Conservation (phyloP, 2,329 filamentous ascomycete species). For the Aspergillus hiratsukae region DNA sequence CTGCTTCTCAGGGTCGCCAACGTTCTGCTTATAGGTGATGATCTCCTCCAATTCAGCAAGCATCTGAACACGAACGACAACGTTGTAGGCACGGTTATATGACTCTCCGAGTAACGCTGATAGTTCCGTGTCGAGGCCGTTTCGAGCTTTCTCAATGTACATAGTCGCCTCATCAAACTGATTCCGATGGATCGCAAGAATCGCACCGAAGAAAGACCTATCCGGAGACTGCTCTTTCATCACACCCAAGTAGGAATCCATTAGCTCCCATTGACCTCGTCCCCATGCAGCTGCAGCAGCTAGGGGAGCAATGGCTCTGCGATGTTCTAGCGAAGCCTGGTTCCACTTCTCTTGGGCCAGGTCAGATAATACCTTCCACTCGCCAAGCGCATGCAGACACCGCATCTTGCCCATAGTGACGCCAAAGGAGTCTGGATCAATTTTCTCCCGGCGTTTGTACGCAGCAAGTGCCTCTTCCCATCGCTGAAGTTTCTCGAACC, state of each 20-base stretch:
- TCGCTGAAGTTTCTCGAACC: conserved; percentile 96
- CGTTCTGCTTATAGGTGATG: conserved; percentile 91
- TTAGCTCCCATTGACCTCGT: conserved; percentile 91
- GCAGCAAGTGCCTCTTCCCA: conserved; percentile 96
- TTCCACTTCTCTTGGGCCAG: conserved; percentile 92
- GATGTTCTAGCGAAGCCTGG: conserved; percentile 79
- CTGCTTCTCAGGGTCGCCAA: conserved; percentile 74
- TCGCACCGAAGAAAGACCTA: conserved; percentile 94
- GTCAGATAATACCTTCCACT: conserved; percentile 90
- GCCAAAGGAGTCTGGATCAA: conserved; percentile 75
- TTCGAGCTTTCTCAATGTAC: conserved; percentile 86
- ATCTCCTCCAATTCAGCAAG: conserved; percentile 97
- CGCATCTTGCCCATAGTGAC: conserved; percentile 99
- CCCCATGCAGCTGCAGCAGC: conserved; percentile 97
- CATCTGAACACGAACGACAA: conserved; percentile 99
- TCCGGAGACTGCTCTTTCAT: conserved; percentile 95
- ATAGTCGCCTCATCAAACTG: conserved; percentile 87
- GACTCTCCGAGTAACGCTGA: conserved; percentile 96
- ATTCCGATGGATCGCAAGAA: conserved; percentile 89
- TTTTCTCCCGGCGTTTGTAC: conserved; percentile 79
- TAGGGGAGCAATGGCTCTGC: conserved; percentile 84
- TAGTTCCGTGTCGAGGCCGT: conserved; percentile 91
- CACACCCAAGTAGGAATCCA: conserved; percentile 93
- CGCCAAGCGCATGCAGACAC: conserved; percentile 90
- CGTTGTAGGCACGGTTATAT: conserved; percentile 94